Percentiles rank a stretch among this genome's conserved stretches.
phyloP scores from a whole-genome alignment of 192 early-diverging fungal genomes.

The Backusella sp. region DNA sequence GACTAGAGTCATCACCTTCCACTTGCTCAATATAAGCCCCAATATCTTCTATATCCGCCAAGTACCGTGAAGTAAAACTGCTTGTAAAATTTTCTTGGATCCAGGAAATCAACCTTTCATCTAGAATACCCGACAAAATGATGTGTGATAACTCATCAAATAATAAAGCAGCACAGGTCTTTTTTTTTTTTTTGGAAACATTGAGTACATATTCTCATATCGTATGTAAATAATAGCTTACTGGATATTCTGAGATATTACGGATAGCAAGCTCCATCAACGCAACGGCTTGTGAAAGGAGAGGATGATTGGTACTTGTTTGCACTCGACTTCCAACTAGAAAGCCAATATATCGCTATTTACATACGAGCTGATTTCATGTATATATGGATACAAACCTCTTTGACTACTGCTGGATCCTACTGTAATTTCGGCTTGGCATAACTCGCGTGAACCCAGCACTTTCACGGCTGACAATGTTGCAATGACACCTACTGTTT shows the following conservation, averaged over 20 bases:
- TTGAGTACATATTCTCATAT: neutral
- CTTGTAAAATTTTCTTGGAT: conserved; percentile 63
- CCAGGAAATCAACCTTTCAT: conserved; percentile 61
- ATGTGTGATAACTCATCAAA: conserved; percentile 74
- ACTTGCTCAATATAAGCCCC: conserved; percentile 26
- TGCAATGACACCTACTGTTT: conserved; percentile 72
- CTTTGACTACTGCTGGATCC: conserved; percentile 22
- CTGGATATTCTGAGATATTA: conserved; percentile 40
- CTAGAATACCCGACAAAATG: conserved; percentile 50
- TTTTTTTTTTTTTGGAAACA: conserved; percentile 21
- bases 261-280: conserved; percentile 57
- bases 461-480: conserved; percentile 62
- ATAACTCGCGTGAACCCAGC: conserved; percentile 46
- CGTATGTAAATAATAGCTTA: conserved; percentile 14
- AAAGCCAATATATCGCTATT: neutral
- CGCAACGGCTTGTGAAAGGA: conserved; percentile 52
- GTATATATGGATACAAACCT: neutral
- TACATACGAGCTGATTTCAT: too few relatives aligned
- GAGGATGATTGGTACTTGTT: conserved; percentile 19
- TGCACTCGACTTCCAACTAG: neutral
- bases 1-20: conserved; percentile 4
- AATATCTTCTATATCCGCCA: conserved; percentile 37
- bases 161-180: conserved; percentile 67
- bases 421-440: neutral
- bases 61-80: conserved; percentile 59